A percentile compares a stretch with the other conserved stretches of the same genome.
Conservation (phyloP, 164 flowering plant species). For the Litsea cubeba region DNA sequence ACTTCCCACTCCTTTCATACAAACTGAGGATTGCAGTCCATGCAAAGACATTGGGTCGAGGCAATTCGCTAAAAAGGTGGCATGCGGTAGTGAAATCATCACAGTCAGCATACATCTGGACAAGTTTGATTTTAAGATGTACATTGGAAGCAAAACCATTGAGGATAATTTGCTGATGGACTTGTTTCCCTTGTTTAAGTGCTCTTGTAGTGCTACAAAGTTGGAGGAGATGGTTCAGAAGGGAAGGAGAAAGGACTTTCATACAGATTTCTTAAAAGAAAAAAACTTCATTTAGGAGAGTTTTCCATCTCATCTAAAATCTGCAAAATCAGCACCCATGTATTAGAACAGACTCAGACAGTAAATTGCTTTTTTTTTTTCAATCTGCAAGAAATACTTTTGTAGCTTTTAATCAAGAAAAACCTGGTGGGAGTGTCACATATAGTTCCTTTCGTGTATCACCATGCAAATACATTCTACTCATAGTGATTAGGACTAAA, state of each 20-base stretch:
- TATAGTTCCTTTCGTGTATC: no score
- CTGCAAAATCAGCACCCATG: not conserved
- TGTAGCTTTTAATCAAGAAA: no score
- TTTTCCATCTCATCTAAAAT: constrained; percentile 18
- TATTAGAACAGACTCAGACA: not conserved
- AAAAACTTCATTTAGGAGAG: constrained; percentile 5
- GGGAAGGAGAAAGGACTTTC: constrained; percentile 9
- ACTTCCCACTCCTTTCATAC: constrained; percentile 30
- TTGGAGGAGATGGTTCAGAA: constrained; percentile 35
- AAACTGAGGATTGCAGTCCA: constrained; percentile 47
- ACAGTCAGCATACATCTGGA: constrained; percentile 44
- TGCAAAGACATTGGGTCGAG: constrained; percentile 44
- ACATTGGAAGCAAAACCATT: constrained; percentile 22
- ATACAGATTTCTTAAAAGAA: constrained; percentile 2
- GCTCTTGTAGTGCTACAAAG: constrained; percentile 33
- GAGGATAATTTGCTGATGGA: constrained; percentile 34
- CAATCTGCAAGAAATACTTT: no score
- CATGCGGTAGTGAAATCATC: constrained; percentile 27
- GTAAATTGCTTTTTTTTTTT: no score
- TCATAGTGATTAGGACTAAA: no score
- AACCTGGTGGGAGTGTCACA: no score
- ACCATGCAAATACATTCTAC: no score
- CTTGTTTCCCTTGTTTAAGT: constrained; percentile 32
- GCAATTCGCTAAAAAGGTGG: constrained; percentile 37
- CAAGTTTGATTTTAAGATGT: constrained; percentile 36